These are phyloP conservation scores for Testicularia cyperi DNA, from an alignment of 1,284 basidiomycete species.

Conservation along the genomic window DNA sequence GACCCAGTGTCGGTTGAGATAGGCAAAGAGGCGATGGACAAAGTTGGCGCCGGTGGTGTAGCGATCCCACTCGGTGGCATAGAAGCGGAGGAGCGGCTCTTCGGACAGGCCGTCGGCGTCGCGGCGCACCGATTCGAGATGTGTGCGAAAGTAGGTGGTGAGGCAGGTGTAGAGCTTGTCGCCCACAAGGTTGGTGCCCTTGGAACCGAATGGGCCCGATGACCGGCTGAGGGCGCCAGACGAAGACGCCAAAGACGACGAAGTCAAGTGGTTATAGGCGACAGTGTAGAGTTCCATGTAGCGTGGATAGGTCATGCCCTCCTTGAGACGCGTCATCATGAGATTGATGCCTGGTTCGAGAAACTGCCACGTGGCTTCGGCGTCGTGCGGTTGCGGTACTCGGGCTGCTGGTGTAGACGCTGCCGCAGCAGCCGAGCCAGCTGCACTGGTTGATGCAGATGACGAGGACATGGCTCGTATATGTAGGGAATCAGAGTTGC, in stretches of 20 bases:
- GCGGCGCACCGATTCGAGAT: conserved; percentile 62
- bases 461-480: too few species aligned
- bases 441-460: too few species aligned
- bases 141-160: conserved; percentile 77
- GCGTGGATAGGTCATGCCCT: conserved; percentile 84
- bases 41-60: conserved; percentile 96
- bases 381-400: too few species aligned
- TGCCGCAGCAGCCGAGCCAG: conserved; percentile 4
- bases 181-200: conserved; percentile 81
- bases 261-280: conserved; percentile 95
- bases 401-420: too few species aligned
- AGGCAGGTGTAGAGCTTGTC: conserved; percentile 90
- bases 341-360: conserved; percentile 75
- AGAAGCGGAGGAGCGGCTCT: conserved; percentile 84
- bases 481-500: too few species aligned
- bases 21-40: conserved; percentile 79
- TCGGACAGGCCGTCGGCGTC: conserved; percentile 79
- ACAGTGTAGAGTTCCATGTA: conserved; percentile 87
- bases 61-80: conserved; percentile 89
- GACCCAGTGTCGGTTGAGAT: conserved; percentile 98
- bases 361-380: conserved; percentile 78
- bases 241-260: conserved; percentile 70
- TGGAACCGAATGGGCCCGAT: conserved; percentile 22
- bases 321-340: conserved; percentile 66
- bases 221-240: conserved; percentile 33